Conservation (phyloP, 805 yeast species). For the Metschnikowia picachoensis region DNA sequence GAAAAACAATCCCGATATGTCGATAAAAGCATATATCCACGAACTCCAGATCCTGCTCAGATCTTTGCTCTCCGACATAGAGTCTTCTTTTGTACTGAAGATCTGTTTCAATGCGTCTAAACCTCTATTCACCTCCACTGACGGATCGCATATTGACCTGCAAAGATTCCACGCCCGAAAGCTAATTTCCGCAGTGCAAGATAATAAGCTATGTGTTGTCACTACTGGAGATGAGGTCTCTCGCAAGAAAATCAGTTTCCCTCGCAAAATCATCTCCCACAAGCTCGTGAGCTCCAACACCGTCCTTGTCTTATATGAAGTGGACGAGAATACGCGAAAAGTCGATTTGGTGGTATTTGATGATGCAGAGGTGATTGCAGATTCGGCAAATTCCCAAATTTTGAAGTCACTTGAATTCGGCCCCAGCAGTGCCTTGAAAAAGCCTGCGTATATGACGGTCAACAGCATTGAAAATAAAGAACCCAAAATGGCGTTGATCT, state of each 20-base stretch:
- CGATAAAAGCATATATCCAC: neutral
- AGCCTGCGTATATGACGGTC: constrained; percentile 32
- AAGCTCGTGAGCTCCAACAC: constrained; percentile 6
- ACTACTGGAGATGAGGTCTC: neutral
- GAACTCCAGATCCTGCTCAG: constrained; percentile 4
- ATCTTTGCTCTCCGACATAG: constrained; percentile 24
- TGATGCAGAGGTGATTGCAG: neutral
- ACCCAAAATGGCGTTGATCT: constrained; percentile 31
- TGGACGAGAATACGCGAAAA: neutral
- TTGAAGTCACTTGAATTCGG: constrained; percentile 12
- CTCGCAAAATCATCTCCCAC: constrained; percentile 6
- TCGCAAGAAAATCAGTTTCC: constrained; percentile 1
- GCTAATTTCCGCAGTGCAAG: constrained; percentile 6
- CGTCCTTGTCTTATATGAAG: constrained; percentile 8
- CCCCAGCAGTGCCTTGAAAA: constrained; percentile 8
- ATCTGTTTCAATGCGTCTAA: constrained; percentile 15
- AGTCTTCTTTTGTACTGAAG: constrained; percentile 23
- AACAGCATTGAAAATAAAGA: constrained; percentile 22
- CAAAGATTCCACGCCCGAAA: neutral
- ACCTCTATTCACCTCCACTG: constrained; percentile 8
- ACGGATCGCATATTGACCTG: constrained; percentile 2
- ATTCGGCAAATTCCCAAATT: constrained; percentile 6
- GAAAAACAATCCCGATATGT: neutral
- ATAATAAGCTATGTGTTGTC: constrained; percentile 1
- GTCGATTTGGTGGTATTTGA: constrained; percentile 5